These are phyloP conservation scores for Porcisia hertigi DNA, from an alignment of 208 protist genomes.

Conservation along the genomic window DNA sequence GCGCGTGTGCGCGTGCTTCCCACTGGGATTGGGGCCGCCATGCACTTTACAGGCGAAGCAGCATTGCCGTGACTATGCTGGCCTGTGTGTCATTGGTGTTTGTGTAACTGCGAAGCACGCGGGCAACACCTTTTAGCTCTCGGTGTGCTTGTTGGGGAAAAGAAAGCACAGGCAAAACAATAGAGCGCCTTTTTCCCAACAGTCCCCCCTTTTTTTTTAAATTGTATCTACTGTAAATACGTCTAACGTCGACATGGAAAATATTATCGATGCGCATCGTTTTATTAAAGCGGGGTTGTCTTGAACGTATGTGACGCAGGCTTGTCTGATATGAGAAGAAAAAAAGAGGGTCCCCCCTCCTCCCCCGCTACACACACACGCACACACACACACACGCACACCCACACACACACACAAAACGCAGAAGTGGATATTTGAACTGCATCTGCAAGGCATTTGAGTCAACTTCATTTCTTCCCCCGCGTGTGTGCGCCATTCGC, in stretches of 20 bases:
- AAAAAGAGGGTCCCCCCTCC: too few species aligned
- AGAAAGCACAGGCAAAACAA: background rate
- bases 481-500: background rate
- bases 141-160: background rate
- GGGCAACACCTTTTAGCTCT: too few species aligned
- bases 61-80: background rate
- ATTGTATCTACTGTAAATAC: background rate
- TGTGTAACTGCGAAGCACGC: background rate
- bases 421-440: background rate
- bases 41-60: background rate
- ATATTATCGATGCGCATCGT: background rate
- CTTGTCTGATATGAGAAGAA: background rate
- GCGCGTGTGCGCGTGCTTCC: background rate
- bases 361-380: background rate
- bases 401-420: too few species aligned
- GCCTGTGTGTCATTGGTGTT: background rate
- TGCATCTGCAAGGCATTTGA: background rate
- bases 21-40: background rate
- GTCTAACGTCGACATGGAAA: background rate
- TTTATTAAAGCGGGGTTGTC: background rate
- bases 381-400: too few species aligned
- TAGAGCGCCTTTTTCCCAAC: background rate
- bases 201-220: background rate
- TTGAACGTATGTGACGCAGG: background rate
- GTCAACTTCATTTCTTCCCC: background rate